Conservation (phyloP, 257 asterid species). For the Gentiana straminea region DNA sequence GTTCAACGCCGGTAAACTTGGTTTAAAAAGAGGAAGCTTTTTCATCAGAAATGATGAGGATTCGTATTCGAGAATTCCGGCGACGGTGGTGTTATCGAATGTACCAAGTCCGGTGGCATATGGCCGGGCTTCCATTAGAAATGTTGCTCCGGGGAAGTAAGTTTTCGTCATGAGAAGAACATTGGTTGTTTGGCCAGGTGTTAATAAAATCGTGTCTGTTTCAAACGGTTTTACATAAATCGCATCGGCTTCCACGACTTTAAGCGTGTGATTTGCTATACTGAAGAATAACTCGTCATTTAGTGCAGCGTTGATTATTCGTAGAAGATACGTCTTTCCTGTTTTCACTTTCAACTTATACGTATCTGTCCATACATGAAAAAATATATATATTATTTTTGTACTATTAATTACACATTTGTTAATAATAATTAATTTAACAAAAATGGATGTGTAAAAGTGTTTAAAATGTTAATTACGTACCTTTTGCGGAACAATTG, state of each 20-base stretch:
- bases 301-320: conserved; percentile 61
- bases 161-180: conserved; percentile 51
- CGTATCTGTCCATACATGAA: not conserved
- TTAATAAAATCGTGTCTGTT: conserved; percentile 29
- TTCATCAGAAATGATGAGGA: conserved; percentile 10
- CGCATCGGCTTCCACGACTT: conserved; percentile 58
- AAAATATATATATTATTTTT: too few species aligned
- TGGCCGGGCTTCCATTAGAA: conserved; percentile 55
- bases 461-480: too few species aligned
- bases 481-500: conserved; percentile 60
- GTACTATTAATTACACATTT: too few species aligned
- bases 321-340: conserved; percentile 46
- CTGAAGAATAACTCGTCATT: conserved; percentile 58
- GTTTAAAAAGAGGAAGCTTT: conserved; percentile 18
- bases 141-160: conserved; percentile 34
- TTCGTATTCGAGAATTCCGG: conserved; percentile 50
- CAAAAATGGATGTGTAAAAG: too few species aligned
- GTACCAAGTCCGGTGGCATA: conserved; percentile 54
- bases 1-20: conserved; percentile 34
- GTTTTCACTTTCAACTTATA: conserved; percentile 6
- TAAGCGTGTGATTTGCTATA: conserved; percentile 54
- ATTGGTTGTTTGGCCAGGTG: conserved; percentile 66
- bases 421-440: too few species aligned
- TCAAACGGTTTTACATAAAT: conserved; percentile 45
- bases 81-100: conserved; percentile 55